These are phyloP conservation scores for Russula ochroleuca DNA, from an alignment of 768 basidiomycete species.

Conservation along the genomic window DNA sequence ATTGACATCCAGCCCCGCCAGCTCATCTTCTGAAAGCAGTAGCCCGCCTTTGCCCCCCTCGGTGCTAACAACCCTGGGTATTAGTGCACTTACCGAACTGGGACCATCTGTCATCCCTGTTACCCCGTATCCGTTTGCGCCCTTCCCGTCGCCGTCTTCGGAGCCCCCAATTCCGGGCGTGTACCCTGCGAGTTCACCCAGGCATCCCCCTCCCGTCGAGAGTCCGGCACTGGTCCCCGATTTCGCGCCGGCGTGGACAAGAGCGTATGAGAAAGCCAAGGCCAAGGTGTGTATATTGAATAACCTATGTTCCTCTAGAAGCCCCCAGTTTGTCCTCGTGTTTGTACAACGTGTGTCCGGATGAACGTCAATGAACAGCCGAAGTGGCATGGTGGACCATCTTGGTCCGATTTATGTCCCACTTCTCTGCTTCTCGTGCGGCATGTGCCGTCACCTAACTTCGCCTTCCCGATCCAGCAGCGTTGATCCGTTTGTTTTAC, in stretches of 20 bases:
- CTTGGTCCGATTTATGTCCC: neutral
- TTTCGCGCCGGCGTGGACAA: constrained; percentile 51
- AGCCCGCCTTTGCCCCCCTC: neutral
- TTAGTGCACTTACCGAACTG: neutral
- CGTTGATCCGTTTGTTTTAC: neutral
- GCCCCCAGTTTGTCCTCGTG: too few species aligned
- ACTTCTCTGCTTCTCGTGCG: neutral
- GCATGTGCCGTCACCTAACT: too few species aligned
- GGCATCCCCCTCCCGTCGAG: constrained; percentile 22
- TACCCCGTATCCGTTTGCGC: constrained; percentile 15
- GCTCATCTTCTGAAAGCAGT: neutral
- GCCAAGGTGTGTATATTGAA: constrained; percentile 22
- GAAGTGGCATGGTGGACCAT: neutral
- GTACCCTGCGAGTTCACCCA: constrained; percentile 53
- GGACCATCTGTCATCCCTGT: constrained; percentile 1
- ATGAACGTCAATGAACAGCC: too few species aligned
- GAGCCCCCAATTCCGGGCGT: constrained; percentile 49
- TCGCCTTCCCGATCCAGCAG: too few species aligned
- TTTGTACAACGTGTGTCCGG: neutral
- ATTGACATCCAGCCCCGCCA: neutral
- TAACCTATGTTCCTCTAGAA: too few species aligned
- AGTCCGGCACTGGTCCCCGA: constrained; percentile 44
- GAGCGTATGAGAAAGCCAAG: constrained; percentile 56
- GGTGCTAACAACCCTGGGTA: neutral
- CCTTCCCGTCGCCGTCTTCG: constrained; percentile 36